Conservation (phyloP, 1,139 yeast species). For the Saccharomycopsis phalli region DNA sequence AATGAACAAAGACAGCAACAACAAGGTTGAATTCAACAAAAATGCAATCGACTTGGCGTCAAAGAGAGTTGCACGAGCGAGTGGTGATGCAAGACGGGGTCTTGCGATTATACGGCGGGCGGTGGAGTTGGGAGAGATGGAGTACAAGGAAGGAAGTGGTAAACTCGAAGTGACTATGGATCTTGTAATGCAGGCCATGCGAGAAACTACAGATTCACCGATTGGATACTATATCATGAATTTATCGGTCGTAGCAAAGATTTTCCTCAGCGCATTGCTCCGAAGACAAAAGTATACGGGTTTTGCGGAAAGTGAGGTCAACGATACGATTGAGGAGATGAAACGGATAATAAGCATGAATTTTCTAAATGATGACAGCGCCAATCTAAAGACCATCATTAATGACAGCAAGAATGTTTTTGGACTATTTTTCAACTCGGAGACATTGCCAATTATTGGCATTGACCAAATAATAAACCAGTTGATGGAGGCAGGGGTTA, state of each 20-base stretch:
- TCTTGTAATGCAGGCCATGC: constrained; percentile 70
- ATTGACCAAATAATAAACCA: constrained; percentile 52
- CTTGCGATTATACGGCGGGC: constrained; percentile 84
- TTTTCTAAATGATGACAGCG: constrained; percentile 14
- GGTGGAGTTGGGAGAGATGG: constrained; percentile 74
- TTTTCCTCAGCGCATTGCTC: constrained; percentile 60
- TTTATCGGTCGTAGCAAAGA: constrained; percentile 61
- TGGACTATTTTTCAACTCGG: constrained; percentile 29
- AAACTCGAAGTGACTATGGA: constrained; percentile 44
- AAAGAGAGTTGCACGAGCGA: constrained; percentile 88
- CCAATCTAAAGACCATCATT: constrained; percentile 11
- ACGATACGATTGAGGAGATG: constrained; percentile 75
- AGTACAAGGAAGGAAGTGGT: constrained; percentile 29
- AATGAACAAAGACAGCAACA: constrained; percentile 33
- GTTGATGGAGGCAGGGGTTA: constrained; percentile 67
- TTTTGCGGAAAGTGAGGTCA: constrained; percentile 59
- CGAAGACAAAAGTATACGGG: constrained; percentile 62
- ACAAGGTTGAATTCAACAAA: constrained; percentile 32
- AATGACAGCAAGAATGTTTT: constrained; percentile 24
- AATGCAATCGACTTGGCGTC: constrained; percentile 92
- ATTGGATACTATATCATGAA: constrained; percentile 47
- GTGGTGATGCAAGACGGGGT: constrained; percentile 96
- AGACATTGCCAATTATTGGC: constrained; percentile 24
- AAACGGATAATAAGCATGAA: constrained; percentile 37
- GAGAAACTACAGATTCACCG: constrained; percentile 75